These are phyloP conservation scores for Halteria grandinella DNA, from an alignment of 73 alveolate genomes.

Conservation along the genomic window DNA sequence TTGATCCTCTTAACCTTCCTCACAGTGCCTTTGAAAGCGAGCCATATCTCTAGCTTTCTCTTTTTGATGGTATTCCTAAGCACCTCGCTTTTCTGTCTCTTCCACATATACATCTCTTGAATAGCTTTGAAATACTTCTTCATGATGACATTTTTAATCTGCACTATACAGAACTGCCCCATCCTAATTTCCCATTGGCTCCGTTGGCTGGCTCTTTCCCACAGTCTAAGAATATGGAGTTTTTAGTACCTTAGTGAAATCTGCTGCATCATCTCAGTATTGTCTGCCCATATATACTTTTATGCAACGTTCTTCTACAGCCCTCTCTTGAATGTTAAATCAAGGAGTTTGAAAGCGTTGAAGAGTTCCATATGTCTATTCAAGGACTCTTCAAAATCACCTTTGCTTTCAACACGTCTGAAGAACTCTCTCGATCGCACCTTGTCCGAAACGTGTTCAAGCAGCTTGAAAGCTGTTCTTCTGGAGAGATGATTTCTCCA, in stretches of 20 bases:
- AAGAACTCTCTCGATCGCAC: background rate
- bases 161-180: background rate
- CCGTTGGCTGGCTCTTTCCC: background rate
- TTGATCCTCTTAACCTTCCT: no score
- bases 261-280: background rate
- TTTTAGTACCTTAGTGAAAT: background rate
- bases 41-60: background rate
- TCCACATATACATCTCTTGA: background rate
- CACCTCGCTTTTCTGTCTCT: background rate
- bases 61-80: no score
- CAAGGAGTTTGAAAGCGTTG: conserved; percentile 20
- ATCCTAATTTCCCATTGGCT: background rate
- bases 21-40: background rate
- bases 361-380: conserved; percentile 17
- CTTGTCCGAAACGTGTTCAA: background rate
- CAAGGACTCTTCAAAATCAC: background rate
- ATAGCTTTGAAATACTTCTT: conserved; percentile 36
- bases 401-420: background rate
- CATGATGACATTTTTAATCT: conserved; percentile 1
- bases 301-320: conserved; percentile 11
- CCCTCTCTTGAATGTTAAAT: conserved; percentile 19
- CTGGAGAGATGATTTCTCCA: background rate
- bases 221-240: background rate
- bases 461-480: background rate
- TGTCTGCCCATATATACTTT: conserved; percentile 2